Base-by-base conservation (phyloP, 1,139 yeast genomes). In the Diutina neorugosa region DNA sequence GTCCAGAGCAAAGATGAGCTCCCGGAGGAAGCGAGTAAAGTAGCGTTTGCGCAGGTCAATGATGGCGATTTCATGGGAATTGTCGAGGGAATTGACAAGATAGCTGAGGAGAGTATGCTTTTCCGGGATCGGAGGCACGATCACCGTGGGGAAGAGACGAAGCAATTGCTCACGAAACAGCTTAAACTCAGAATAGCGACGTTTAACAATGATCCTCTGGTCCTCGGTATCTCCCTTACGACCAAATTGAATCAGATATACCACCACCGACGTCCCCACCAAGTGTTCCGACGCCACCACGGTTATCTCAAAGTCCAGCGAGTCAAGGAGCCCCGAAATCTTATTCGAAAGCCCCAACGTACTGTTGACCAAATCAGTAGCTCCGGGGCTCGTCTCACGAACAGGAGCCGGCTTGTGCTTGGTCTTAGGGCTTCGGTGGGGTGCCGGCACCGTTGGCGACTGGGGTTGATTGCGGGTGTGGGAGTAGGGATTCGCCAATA, bases 81-180 rank as follows among this genome's bases (percentile, higher is more conserved):
- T 69, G 56, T 73, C 70, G 53, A 74, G 62, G 40, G 77, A 68
- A 54, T 71, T 73, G 54, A 74, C 62, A 52, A 75, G 63, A 56
- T 70, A 73, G 48, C 73, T 67, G 53, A 74, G 62, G 7, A 80
- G 58, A 1, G 83, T 73, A 59, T 80, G 84, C 57, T 79, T 80
- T 57, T 77, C 83, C 0, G 84, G 84, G 16, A 80, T 74, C 2
- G 83, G 82, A 1, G 84, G 83, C 11, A 80, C 67, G 16, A 79
- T 69, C 44, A 73, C 62, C 1, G 81, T 76, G 4, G 83, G 84
- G 57, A 69, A 77, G 50, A 78, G 64, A 59, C 69, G 69, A 50
- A 70, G 63, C 44, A 80, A 61, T 56, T 68, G 70, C 52, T 72
- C 74, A 50, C 84, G 65, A 8, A 79, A 66, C 11, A 81, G 77